Conservation (phyloP, 176 grass and related monocot species). For the Aegilops longissima region DNA sequence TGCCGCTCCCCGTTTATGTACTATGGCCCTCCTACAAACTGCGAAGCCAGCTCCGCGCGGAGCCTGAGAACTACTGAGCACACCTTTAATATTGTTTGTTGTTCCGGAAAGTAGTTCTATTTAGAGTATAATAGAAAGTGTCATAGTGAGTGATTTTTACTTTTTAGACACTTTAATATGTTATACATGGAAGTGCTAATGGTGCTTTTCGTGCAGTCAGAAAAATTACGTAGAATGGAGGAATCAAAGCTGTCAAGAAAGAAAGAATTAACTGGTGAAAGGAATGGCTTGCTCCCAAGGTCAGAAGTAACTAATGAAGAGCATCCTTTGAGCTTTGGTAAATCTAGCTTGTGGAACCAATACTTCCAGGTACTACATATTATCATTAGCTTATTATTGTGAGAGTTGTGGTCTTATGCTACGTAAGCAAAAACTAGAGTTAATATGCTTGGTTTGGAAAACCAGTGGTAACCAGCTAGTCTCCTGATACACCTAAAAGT, state of each 20-base stretch:
- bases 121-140: neutral
- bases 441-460: slow-evolving; percentile 21
- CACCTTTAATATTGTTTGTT: neutral
- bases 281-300: slow-evolving; percentile 54
- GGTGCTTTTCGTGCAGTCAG: slow-evolving; percentile 36
- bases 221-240: slow-evolving; percentile 48
- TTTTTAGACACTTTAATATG: neutral
- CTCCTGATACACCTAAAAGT: too few relatives aligned
- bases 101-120: neutral
- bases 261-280: slow-evolving; percentile 35
- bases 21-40: too few relatives aligned
- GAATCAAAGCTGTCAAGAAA: slow-evolving; percentile 48
- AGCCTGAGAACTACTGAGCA: too few relatives aligned
- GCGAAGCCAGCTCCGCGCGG: too few relatives aligned
- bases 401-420: neutral
- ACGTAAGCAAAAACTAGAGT: slow-evolving; percentile 4
- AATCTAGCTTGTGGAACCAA: slow-evolving; percentile 79
- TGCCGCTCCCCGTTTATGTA: too few relatives aligned
- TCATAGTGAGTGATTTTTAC: neutral
- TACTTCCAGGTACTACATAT: slow-evolving; percentile 71
- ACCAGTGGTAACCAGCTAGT: neutral
- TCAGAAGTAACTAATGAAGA: slow-evolving; percentile 74
- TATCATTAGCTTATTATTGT: neutral
- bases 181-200: slow-evolving; percentile 16
- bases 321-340: slow-evolving; percentile 85